Evolutionary conservation across 2,329 filamentous ascomycete species (phyloP), one percentile per base, ranked within the genome.

Genomic region (Fusarium abutilonis): DNA sequence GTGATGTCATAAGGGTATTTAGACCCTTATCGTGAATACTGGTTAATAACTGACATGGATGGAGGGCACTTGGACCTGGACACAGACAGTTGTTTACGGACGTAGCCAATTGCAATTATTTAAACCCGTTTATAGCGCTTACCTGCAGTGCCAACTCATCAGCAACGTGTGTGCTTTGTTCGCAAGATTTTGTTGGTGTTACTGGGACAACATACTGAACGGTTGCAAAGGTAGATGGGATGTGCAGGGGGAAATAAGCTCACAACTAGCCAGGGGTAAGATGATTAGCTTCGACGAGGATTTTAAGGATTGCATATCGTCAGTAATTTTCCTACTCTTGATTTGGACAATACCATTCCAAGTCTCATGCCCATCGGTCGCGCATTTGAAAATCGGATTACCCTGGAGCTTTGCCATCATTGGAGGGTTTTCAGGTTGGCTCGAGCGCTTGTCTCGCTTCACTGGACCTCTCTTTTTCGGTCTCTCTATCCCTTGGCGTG

Each of bases 401-500:
- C 61, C 61, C 57, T 64, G 34, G 23, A 63, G 31, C 41, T 44
- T 9, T 17, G 6, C 43, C 32, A 41, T 56, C 60, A 64, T 51
- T 41, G 26, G 32, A 26, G 28, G 31, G 21, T 15, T 44, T 52
- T 46, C 38, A 11, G 4, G 23, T 26, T 44, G 42, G 49, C 42
- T 52, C 31, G 38, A 56, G 60, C 43, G 51, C 44, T 40, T 57
- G 47, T 43, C 40, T 64, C 60, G 52, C 60, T 56, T 64, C 46
- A 49, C 39, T 52, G 46, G 55, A 54, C 60, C 60, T 63, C 44
- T 28, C 21, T 28, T 42, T 40, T 56, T 59, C 48, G 48, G 32
- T 29, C n/a, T 40, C 44, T 64, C 15, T 46, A 36, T 41, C 47
- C 61, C 61, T 65, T 38, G 52, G 31, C 61, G 41, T 65, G 61